Evolutionary conservation across 257 asterid genomes (phyloP).

Genomic region (Solanum paucissectum): DNA sequence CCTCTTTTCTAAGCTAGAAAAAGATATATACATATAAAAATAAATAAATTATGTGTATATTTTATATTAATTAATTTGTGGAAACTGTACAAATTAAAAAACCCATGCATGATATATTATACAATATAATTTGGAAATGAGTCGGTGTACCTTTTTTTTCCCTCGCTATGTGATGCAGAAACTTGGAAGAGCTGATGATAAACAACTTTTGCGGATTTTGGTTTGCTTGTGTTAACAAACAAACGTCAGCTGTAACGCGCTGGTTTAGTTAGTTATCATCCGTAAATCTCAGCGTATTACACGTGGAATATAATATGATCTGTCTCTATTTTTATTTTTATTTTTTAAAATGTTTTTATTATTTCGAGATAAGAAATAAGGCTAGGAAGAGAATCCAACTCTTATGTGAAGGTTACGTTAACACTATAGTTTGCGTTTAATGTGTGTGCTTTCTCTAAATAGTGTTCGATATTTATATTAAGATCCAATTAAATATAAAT

Average conservation of each 20-base stretch:
- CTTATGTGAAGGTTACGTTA: background rate
- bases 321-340: too few relatives aligned
- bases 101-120: background rate
- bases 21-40: background rate
- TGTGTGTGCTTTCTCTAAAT: accelerated
- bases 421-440: background rate
- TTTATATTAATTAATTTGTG: background rate
- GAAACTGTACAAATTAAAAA: background rate
- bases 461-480: background rate
- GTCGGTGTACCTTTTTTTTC: background rate
- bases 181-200: background rate
- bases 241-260: background rate
- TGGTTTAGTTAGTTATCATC: background rate
- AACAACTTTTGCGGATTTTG: background rate
- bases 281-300: background rate
- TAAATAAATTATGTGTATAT: background rate
- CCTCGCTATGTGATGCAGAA: background rate
- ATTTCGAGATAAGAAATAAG: background rate
- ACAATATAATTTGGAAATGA: background rate
- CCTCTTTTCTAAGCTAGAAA: background rate
- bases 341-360: too few relatives aligned
- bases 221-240: background rate
- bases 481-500: background rate
- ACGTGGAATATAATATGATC: background rate
- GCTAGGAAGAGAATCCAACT: background rate